Conservation (phyloP, 1,284 basidiomycete species). For the Malassezia vespertilionis region DNA sequence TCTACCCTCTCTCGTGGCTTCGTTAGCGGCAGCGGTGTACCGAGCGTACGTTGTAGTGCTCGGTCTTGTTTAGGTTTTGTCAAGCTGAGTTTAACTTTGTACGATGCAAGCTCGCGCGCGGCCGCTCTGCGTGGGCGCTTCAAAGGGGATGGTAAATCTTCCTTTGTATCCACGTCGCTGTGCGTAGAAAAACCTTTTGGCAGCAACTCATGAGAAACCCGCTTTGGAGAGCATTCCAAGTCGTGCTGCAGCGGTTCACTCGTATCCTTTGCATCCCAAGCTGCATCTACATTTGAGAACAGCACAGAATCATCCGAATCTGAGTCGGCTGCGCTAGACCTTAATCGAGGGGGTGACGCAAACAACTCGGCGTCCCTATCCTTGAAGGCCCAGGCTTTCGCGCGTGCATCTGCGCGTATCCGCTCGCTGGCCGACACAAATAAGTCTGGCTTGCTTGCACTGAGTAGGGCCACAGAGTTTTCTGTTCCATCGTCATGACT, state of each 20-base stretch:
- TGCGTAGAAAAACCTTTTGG: too few species aligned
- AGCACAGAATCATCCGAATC: too few species aligned
- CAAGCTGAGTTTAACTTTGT: slow-evolving; percentile 6
- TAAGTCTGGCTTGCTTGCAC: background rate
- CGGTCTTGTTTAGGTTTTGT: background rate
- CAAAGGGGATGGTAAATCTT: slow-evolving; percentile 2
- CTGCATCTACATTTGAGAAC: too few species aligned
- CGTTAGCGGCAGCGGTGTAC: background rate
- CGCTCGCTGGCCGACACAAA: slow-evolving; percentile 2
- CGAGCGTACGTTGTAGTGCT: background rate
- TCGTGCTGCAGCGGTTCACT: too few species aligned
- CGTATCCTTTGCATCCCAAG: too few species aligned
- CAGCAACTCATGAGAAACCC: too few species aligned
- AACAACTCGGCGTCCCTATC: background rate
- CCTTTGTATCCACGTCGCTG: too few species aligned
- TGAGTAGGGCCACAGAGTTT: too few species aligned
- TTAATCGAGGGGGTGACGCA: too few species aligned
- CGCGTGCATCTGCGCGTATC: slow-evolving; percentile 6
- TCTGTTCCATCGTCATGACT: too few species aligned
- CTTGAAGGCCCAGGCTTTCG: background rate
- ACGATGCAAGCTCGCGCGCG: background rate
- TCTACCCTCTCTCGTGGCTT: background rate
- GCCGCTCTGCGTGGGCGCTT: slow-evolving; percentile 10
- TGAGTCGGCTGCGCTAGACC: too few species aligned
- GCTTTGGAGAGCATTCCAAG: too few species aligned